Percentiles rank a stretch among this genome's conserved stretches.
Conservation (phyloP, 495 filamentous ascomycete genomes). For the Cladorrhinum samala region DNA sequence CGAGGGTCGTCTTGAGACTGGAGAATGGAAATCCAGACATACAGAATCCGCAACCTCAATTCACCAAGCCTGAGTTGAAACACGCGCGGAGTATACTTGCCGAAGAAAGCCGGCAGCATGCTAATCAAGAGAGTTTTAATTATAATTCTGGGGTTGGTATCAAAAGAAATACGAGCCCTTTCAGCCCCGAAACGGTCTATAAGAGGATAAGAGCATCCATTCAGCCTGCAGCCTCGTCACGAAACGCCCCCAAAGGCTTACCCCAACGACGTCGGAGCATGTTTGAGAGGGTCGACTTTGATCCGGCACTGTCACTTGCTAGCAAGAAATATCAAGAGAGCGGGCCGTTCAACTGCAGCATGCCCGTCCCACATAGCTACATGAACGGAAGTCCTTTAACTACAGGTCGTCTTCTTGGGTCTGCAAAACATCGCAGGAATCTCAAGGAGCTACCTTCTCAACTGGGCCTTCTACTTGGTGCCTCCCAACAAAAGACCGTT, state of each 20-base stretch:
- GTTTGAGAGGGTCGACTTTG: slow-evolving; percentile 47
- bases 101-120: slow-evolving; percentile 25
- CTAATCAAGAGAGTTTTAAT: slow-evolving; percentile 25
- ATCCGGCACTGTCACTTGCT: slow-evolving; percentile 38
- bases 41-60: slow-evolving; percentile 24
- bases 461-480: slow-evolving; percentile 25
- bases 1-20: neutral
- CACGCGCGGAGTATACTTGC: slow-evolving; percentile 41
- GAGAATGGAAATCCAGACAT: slow-evolving; percentile 4
- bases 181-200: slow-evolving; percentile 47
- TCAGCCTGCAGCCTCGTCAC: slow-evolving; percentile 16
- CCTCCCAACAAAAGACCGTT: slow-evolving; percentile 22
- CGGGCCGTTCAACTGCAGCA: slow-evolving; percentile 41
- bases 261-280: slow-evolving; percentile 28
- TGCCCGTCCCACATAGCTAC: slow-evolving; percentile 12
- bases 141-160: slow-evolving; percentile 23
- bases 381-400: slow-evolving; percentile 26
- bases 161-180: slow-evolving; percentile 42
- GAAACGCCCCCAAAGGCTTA: neutral
- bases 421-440: slow-evolving; percentile 27
- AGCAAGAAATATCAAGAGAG: slow-evolving; percentile 47
- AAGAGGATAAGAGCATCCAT: slow-evolving; percentile 42
- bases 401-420: slow-evolving; percentile 35
- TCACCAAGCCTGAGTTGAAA: slow-evolving; percentile 44
- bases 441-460: slow-evolving; percentile 35